Evolutionary conservation across 768 basidiomycete genomes (phyloP), one percentile per base, ranked within the genome.

Genomic region (Trametes meyenii): DNA sequence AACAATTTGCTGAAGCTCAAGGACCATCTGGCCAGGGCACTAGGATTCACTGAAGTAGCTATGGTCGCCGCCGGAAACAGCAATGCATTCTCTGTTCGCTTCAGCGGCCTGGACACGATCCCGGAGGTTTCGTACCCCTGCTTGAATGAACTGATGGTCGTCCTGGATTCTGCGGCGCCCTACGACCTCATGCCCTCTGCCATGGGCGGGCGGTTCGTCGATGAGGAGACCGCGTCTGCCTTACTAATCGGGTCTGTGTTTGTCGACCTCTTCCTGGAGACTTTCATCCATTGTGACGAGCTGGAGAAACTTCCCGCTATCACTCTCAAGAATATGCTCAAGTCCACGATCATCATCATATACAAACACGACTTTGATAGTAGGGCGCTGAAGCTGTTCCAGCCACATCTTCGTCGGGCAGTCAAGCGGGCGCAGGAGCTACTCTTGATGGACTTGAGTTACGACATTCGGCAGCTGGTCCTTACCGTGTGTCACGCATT

Each of bases 291-390:
- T 12, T 68, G 80, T 21, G 72, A 75, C 29, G 77, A 83, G 49
- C 66, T 87, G 8, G 64, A 74, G 12, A 66, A 75, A 16, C 69
- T 90, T 6, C 87, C 89, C 0, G 78, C 83, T 45, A 67, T 85
- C 45, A 81, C 81, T 1, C 70, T 84, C 61, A 89, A 90, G 67
- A 81, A 77, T 54, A 68, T 89, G 44, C 73, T 92, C 45, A 88
- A 91, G 73, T 75, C 81, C 1, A 66, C 90, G 23, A 79, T 87
- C 58, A 82, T 90, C 44, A 77, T 86, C 61, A 79, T 89, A 21
- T 85, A 86, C 73, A 92, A 92, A 74, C 86, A 90, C 61, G 86
- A 92, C 68, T 83, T 92, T 59, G 85, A 85, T 48, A 81, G 79
- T 52, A 72, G 66, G 19, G 72, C 80, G 14, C 75, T 92, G 55